Conservation (phyloP, 306 rosid species). For the Dicorynia guianensis region DNA sequence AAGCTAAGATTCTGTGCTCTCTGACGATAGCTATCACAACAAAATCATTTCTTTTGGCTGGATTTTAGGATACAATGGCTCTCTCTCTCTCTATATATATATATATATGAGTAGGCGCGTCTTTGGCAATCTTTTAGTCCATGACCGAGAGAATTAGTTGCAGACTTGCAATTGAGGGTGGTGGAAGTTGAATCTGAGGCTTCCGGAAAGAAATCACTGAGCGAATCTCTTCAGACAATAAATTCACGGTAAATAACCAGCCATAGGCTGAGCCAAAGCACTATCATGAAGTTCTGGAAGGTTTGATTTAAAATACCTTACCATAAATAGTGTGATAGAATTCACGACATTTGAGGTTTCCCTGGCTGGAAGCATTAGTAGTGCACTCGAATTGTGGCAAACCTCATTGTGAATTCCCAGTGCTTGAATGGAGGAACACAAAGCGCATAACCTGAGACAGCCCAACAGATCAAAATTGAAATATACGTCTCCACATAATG, state of each 20-base stretch:
- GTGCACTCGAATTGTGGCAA: neutral
- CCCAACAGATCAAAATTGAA: too few relatives aligned
- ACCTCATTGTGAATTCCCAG: too few relatives aligned
- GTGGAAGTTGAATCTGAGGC: neutral
- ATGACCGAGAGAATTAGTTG: neutral
- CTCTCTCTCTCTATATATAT: too few relatives aligned
- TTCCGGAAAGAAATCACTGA: neutral
- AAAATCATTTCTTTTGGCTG: too few relatives aligned
- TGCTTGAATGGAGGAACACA: neutral
- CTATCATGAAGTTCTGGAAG: neutral
- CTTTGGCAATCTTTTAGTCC: neutral
- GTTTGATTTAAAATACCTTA: neutral
- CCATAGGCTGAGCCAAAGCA: constrained; percentile 1
- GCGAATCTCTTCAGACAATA: neutral
- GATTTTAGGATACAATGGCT: neutral
- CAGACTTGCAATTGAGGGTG: neutral
- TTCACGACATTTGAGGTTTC: neutral
- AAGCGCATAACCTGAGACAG: too few relatives aligned
- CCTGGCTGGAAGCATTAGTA: constrained; percentile 18
- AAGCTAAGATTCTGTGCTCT: too few relatives aligned
- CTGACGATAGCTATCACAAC: too few relatives aligned
- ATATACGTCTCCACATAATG: too few relatives aligned
- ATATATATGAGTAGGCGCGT: neutral
- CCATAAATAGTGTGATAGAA: neutral
- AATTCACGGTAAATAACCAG: constrained; percentile 5